Percentiles rank a stretch among this genome's conserved stretches.
phyloP scores from a whole-genome alignment of 345 rosid genomes.

The Pugionium cornutum region DNA sequence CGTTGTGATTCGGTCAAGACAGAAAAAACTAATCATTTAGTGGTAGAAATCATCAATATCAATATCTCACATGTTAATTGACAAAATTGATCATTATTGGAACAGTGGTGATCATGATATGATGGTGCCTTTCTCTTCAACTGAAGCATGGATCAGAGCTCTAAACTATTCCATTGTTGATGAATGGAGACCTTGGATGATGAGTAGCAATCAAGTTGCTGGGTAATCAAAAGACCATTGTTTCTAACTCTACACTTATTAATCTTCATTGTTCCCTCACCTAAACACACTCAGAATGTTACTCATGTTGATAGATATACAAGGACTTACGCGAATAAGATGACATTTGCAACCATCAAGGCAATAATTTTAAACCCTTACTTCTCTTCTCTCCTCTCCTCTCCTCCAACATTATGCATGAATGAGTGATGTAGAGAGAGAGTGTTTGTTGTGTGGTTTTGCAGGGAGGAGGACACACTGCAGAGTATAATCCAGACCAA shows the following conservation, averaged over 20 bases:
- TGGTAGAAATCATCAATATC: too few relatives aligned
- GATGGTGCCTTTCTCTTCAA: conserved; percentile 51
- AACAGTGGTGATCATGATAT: conserved; percentile 75
- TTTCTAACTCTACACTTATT: conserved; percentile 7
- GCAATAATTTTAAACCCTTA: too few relatives aligned
- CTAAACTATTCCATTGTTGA: conserved; percentile 55
- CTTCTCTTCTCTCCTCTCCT: too few relatives aligned
- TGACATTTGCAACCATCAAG: conserved; percentile 84
- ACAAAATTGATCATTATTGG: neutral
- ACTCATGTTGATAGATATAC: conserved; percentile 32
- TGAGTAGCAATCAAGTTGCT: conserved; percentile 47
- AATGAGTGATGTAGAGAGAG: too few relatives aligned
- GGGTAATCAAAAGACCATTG: conserved; percentile 41
- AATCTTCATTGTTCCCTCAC: neutral
- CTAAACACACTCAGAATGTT: neutral
- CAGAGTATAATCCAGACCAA: conserved; percentile 55
- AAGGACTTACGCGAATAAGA: conserved; percentile 56
- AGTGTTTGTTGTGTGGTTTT: neutral
- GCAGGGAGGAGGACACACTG: conserved; percentile 78
- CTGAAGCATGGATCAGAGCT: conserved; percentile 65
- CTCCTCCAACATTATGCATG: too few relatives aligned
- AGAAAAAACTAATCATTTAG: too few relatives aligned
- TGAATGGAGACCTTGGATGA: conserved; percentile 65
- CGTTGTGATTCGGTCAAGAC: too few relatives aligned
- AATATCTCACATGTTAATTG: too few relatives aligned